phyloP scores from a whole-genome alignment of 352 stramenopile species.

The Globisporangium spiculum region DNA sequence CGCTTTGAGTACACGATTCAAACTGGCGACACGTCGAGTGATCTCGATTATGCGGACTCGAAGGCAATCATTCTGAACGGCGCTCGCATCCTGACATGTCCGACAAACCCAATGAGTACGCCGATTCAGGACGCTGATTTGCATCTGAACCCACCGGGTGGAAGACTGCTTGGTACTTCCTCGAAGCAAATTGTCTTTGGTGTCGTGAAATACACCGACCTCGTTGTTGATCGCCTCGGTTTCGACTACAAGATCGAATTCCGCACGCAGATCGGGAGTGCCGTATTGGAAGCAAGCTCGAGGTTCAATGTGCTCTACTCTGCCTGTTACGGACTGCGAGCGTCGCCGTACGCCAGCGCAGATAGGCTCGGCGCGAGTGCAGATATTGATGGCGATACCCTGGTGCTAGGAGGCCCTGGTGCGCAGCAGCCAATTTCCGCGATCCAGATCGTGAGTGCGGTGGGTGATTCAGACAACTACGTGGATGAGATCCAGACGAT shows the following conservation, averaged over 20 bases:
- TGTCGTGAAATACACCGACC: slow-evolving; percentile 54
- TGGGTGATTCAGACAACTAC: slow-evolving; percentile 47
- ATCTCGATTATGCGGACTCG: slow-evolving; percentile 67
- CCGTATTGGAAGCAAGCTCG: slow-evolving; percentile 45
- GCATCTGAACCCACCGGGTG: slow-evolving; percentile 78
- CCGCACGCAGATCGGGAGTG: slow-evolving; percentile 33
- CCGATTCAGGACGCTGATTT: slow-evolving; percentile 58
- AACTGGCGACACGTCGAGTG: slow-evolving; percentile 58
- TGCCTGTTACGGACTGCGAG: slow-evolving; percentile 62
- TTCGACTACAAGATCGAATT: slow-evolving; percentile 70
- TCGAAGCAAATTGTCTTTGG: slow-evolving; percentile 59
- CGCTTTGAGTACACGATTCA: slow-evolving; percentile 76
- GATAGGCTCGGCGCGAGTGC: slow-evolving; percentile 64
- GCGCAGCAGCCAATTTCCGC: slow-evolving; percentile 57
- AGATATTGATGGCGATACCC: slow-evolving; percentile 60
- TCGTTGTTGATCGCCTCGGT: slow-evolving; percentile 70
- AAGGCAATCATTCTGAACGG: slow-evolving; percentile 60
- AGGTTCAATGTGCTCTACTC: slow-evolving; percentile 73
- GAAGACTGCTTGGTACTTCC: slow-evolving; percentile 38
- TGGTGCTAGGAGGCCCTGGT: slow-evolving; percentile 64
- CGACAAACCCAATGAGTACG: slow-evolving; percentile 23
- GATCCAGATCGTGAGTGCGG: slow-evolving; percentile 64
- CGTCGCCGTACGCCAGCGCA: slow-evolving; percentile 47
- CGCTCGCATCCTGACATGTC: slow-evolving; percentile 68
- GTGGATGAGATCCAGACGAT: slow-evolving; percentile 76